Evolutionary conservation across 495 filamentous ascomycete species (phyloP).

Genomic region (Aspergillus bertholletiae): DNA sequence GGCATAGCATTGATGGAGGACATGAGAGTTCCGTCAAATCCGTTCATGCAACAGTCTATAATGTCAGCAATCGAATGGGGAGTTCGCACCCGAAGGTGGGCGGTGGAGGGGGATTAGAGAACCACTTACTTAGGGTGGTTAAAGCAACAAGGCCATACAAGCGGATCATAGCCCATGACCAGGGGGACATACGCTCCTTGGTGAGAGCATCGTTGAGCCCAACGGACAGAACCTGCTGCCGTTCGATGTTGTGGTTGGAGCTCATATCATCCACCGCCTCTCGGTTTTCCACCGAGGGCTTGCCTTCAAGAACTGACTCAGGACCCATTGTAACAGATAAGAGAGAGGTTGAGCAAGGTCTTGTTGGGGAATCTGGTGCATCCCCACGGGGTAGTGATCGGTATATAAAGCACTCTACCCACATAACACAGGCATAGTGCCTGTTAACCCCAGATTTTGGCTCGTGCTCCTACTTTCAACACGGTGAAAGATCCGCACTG

Average conservation of each 20-base stretch:
- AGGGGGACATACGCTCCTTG: conserved; percentile 3
- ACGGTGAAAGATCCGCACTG: neutral
- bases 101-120: no score
- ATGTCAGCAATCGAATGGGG: neutral
- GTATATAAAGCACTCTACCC: neutral
- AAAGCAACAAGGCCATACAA: conserved; percentile 2
- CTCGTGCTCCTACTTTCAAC: neutral
- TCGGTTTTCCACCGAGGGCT: conserved; percentile 5
- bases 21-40: conserved; percentile 48
- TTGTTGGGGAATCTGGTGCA: neutral
- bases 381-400: conserved; percentile 1
- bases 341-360: neutral
- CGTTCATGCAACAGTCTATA: conserved; percentile 34
- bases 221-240: conserved; percentile 5
- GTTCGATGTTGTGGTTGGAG: neutral
- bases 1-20: conserved; percentile 31
- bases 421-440: neutral
- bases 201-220: conserved; percentile 8
- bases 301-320: neutral
- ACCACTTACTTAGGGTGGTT: conserved; percentile 4
- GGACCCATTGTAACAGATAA: neutral
- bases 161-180: conserved; percentile 7
- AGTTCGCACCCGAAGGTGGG: no score
- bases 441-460: conserved; percentile 3
- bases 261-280: neutral